Conservation (phyloP, 306 rosid species). For the Casuarina equisetifolia region DNA sequence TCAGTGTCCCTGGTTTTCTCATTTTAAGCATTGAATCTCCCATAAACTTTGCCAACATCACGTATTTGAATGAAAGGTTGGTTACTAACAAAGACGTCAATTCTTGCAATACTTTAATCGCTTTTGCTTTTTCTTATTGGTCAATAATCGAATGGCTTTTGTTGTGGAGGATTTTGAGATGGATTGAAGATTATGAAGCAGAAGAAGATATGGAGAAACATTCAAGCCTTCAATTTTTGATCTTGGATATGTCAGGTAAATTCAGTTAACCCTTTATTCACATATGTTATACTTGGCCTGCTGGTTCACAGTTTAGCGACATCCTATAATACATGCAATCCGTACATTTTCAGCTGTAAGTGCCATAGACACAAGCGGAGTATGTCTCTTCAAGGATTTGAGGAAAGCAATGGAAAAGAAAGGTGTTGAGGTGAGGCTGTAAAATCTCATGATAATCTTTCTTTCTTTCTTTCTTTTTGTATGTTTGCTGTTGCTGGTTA, state of each 20-base stretch:
- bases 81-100: neutral
- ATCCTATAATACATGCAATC: neutral
- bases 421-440: conserved; percentile 54
- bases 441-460: neutral
- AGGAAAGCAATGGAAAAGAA: conserved; percentile 51
- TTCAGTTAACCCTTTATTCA: neutral
- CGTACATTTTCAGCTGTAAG: conserved; percentile 69
- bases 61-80: conserved; percentile 87
- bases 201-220: conserved; percentile 44
- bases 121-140: neutral
- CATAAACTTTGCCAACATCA: conserved; percentile 81
- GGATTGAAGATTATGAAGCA: conserved; percentile 77
- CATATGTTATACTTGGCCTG: no score
- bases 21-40: conserved; percentile 91
- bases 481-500: neutral
- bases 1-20: conserved; percentile 69
- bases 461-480: neutral
- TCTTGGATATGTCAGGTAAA: conserved; percentile 84
- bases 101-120: neutral
- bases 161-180: conserved; percentile 64
- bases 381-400: conserved; percentile 63
- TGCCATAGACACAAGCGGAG: conserved; percentile 85
- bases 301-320: no score
- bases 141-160: conserved; percentile 9
- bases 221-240: conserved; percentile 44